phyloP scores from a whole-genome alignment of 2,329 filamentous ascomycete species.

The Diaporthe humulicola region DNA sequence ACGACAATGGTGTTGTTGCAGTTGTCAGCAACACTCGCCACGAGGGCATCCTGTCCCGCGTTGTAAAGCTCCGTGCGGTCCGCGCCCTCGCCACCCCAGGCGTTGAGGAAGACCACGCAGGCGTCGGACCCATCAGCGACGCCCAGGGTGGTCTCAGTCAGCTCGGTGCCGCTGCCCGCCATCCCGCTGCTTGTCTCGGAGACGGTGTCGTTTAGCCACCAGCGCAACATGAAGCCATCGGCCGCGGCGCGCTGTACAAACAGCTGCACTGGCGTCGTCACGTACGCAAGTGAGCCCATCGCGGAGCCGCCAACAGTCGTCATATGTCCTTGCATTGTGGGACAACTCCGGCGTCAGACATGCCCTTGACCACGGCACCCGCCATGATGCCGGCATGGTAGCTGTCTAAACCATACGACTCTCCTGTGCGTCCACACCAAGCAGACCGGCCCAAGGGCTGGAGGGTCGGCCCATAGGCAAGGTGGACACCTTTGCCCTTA shows the following conservation, averaged over 20 bases:
- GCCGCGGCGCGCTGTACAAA: conserved; percentile 60
- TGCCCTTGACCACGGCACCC: conserved; percentile 71
- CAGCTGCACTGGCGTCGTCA: conserved; percentile 66
- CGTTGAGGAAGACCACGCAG: conserved; percentile 77
- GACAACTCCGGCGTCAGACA: conserved; percentile 80
- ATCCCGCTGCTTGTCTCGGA: conserved; percentile 44
- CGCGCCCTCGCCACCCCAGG: conserved; percentile 79
- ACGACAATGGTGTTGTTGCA: conserved; percentile 76
- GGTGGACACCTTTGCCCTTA: conserved; percentile 81
- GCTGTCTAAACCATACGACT: conserved; percentile 65
- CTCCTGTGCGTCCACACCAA: conserved; percentile 73
- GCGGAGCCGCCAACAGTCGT: conserved; percentile 69
- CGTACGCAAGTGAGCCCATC: conserved; percentile 63
- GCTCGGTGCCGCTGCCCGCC: neutral
- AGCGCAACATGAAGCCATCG: conserved; percentile 55
- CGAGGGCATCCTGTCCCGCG: conserved; percentile 71
- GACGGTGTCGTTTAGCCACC: conserved; percentile 62
- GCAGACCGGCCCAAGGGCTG: conserved; percentile 73
- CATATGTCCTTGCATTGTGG: conserved; percentile 52
- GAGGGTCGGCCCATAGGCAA: conserved; percentile 83
- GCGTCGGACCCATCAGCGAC: conserved; percentile 64
- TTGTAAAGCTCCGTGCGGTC: conserved; percentile 74
- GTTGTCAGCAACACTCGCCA: conserved; percentile 67
- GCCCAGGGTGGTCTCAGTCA: conserved; percentile 2
- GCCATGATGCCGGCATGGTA: conserved; percentile 67